These are phyloP conservation scores for Brassica napus DNA, from an alignment of 345 rosid species.

Conservation along the genomic window DNA sequence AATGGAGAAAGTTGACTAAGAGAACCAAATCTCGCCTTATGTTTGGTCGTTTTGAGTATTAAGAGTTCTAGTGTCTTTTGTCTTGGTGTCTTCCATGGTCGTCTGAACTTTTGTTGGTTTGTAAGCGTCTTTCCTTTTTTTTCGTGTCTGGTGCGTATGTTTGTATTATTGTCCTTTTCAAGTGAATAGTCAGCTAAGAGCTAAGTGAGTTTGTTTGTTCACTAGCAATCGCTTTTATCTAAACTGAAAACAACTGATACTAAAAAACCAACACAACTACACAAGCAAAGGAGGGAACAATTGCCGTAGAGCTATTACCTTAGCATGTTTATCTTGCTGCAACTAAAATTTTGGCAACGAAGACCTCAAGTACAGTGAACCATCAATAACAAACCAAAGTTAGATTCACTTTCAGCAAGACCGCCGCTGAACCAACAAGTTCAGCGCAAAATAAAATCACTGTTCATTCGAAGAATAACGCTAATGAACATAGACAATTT, in stretches of 20 bases:
- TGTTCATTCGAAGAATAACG: too few species aligned
- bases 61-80: neutral
- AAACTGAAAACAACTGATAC: neutral
- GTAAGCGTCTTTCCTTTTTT: neutral
- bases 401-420: too few species aligned
- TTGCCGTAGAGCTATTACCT: neutral
- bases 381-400: too few species aligned
- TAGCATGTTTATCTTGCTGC: too few species aligned
- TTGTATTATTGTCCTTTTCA: neutral
- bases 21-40: neutral
- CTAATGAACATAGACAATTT: neutral
- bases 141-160: neutral
- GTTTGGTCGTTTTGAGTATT: neutral
- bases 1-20: slow-evolving; percentile 90
- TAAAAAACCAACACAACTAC: neutral
- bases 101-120: neutral
- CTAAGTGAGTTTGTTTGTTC: neutral
- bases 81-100: neutral
- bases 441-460: neutral
- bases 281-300: neutral
- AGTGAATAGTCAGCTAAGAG: neutral
- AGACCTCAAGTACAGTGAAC: too few species aligned
- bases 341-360: too few species aligned
- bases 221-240: neutral
- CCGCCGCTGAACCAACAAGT: neutral